Base-by-base conservation (phyloP, 2,329 filamentous ascomycete species). In the Aureobasidium melanogenum region DNA sequence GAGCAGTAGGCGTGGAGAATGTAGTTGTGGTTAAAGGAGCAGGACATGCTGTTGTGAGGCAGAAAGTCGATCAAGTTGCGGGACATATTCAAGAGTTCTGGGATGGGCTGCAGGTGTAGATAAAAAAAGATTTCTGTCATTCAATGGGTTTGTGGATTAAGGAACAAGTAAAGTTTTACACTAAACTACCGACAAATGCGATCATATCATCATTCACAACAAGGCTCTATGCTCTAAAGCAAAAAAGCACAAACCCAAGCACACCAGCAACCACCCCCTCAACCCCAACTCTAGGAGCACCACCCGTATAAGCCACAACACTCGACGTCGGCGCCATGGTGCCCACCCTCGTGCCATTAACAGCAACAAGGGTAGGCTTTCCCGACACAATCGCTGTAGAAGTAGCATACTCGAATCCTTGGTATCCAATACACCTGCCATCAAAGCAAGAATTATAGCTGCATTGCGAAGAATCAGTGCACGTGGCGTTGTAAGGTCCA, bases 1-100 rank as follows among this genome's bases (percentile, higher is more conserved):
- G 64, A 7, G 64, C 65, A 9, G 60, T 74, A 44, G 76, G 73
- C 0, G 72, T 76, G 56, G 30, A 47, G 1, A 65, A 75, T 66
- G 70, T 78, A 9, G 58, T 54, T 62, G 73, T 79, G 60, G 67
- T 79, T 5, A 58, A 66, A 6, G 62, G 69, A 9, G 75, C 66
- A 15, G 75, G 75, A 15, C 77, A 79, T 73, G 71, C 62, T 2
- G 70, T 79, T 47, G 74, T 77, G 0, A 70, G 75, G 47, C 67
- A 76, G 51, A 70, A 62, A 32, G 73, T 71, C 30, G 54, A 61
- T 0, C 73, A 77, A 64, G 75, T 78, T n/a, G 70, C 72, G 10
- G 46, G 26, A 10, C 51, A 68, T 0, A 73, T 77, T 22, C 64
- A 63, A 5, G 38, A 63, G 6, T 74, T 75, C 60, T 74, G 67